Percentiles rank a stretch among this genome's conserved stretches.
phyloP scores from a whole-genome alignment of 345 rosid species.

The Populus deltoides region DNA sequence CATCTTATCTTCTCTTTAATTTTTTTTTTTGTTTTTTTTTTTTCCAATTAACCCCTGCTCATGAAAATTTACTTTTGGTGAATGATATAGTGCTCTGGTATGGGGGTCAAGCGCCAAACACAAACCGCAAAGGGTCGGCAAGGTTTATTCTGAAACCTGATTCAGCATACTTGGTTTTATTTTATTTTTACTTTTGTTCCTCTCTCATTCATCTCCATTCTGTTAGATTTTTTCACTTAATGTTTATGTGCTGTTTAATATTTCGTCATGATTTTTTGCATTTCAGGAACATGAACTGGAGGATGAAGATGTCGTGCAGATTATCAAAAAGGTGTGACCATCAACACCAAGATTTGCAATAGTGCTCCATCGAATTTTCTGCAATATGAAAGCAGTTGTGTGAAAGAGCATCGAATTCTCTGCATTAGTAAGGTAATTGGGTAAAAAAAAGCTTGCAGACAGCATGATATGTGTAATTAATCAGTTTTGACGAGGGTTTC shows the following conservation, averaged over 20 bases:
- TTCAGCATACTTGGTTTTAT: background rate
- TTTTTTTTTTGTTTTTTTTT: background rate
- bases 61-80: background rate
- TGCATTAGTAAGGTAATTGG: background rate
- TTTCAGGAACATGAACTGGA: slow-evolving; percentile 95
- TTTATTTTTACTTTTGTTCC: background rate
- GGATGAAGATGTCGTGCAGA: slow-evolving; percentile 97
- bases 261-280: background rate
- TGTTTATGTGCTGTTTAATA: background rate
- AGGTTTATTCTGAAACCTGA: slow-evolving; percentile 43
- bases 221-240: background rate
- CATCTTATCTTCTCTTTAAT: background rate
- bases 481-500: slow-evolving; percentile 11
- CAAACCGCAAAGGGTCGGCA: slow-evolving; percentile 99
- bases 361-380: background rate
- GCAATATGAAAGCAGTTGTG: background rate
- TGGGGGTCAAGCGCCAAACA: slow-evolving; percentile 99
- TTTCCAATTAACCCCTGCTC: background rate
- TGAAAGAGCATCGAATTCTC: background rate
- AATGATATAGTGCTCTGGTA: slow-evolving; percentile 68
- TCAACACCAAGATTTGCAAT: background rate
- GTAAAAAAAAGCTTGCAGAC: slow-evolving; percentile 1
- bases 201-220: background rate
- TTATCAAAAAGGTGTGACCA: slow-evolving; percentile 75
- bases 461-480: slow-evolving; percentile 31